Percentiles rank a stretch among this genome's conserved stretches.
phyloP scores from a whole-genome alignment of 2,329 filamentous ascomycete genomes.

The Fusarium nanum region DNA sequence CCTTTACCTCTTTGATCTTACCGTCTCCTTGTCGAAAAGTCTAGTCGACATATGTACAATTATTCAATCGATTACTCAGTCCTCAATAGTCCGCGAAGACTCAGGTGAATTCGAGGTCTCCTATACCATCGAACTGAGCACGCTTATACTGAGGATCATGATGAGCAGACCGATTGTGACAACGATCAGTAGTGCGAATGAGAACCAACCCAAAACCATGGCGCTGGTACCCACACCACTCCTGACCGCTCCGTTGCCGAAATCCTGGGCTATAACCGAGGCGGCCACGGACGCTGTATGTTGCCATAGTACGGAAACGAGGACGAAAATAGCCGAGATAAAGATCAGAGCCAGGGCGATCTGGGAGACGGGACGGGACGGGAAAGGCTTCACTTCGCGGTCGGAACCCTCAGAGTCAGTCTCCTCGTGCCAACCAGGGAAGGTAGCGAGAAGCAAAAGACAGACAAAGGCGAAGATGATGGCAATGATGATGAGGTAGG shows the following conservation, averaged over 20 bases:
- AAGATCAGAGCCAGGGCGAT: constrained; percentile 94
- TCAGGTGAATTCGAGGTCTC: constrained; percentile 28
- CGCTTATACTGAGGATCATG: constrained; percentile 94
- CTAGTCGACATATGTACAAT: constrained; percentile 43
- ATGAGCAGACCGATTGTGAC: constrained; percentile 94
- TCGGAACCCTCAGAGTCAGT: constrained; percentile 83
- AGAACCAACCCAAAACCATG: constrained; percentile 98
- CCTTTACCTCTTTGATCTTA: constrained; percentile 43
- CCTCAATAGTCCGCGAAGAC: constrained; percentile 32
- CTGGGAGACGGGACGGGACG: constrained; percentile 90
- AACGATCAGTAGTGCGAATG: constrained; percentile 90
- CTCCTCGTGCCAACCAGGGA: constrained; percentile 97
- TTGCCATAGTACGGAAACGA: constrained; percentile 86
- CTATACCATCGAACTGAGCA: constrained; percentile 72
- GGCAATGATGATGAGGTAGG: constrained; percentile 96
- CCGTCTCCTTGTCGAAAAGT: constrained; percentile 27
- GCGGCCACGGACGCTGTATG: constrained; percentile 97
- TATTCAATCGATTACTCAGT: constrained; percentile 33
- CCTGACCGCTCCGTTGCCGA: constrained; percentile 88
- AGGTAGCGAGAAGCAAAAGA: constrained; percentile 93
- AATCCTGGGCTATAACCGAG: constrained; percentile 90
- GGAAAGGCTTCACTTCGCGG: constrained; percentile 93
- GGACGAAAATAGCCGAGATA: constrained; percentile 75
- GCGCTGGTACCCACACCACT: constrained; percentile 92
- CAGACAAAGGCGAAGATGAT: constrained; percentile 97